Evolutionary conservation across 176 grass and related monocot species (phyloP).

Genomic region (Carex myosuroides): DNA sequence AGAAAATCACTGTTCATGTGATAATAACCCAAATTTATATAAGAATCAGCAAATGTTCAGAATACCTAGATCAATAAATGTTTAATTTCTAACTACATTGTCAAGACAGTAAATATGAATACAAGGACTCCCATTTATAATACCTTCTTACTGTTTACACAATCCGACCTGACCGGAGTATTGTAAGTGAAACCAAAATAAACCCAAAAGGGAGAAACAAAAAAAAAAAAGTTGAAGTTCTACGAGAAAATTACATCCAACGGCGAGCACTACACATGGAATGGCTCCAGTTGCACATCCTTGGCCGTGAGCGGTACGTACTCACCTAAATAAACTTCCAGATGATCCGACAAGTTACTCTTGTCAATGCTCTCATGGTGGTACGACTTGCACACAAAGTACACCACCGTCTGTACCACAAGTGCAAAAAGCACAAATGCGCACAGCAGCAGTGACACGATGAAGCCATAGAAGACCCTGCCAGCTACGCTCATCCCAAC

Average conservation of each 20-base stretch:
- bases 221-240: neutral
- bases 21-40: neutral
- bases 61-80: neutral
- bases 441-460: constrained; percentile 40
- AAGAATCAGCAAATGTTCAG: neutral
- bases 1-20: neutral
- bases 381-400: constrained; percentile 90
- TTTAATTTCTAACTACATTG: constrained; percentile 19
- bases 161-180: neutral
- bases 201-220: neutral
- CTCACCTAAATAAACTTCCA: constrained; percentile 85
- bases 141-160: neutral
- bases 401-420: constrained; percentile 69
- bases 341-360: constrained; percentile 67
- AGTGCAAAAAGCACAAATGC: constrained; percentile 63
- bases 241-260: neutral
- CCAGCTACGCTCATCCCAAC: neutral
- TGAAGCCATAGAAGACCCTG: constrained; percentile 21
- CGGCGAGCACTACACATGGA: constrained; percentile 29
- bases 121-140: neutral
- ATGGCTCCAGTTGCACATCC: constrained; percentile 78
- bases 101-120: neutral
- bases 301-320: constrained; percentile 75
- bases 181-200: constrained; percentile 13
- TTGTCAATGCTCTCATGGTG: constrained; percentile 95